Conservation (phyloP, 164 flowering plant species). For the Platanus orientalis region DNA sequence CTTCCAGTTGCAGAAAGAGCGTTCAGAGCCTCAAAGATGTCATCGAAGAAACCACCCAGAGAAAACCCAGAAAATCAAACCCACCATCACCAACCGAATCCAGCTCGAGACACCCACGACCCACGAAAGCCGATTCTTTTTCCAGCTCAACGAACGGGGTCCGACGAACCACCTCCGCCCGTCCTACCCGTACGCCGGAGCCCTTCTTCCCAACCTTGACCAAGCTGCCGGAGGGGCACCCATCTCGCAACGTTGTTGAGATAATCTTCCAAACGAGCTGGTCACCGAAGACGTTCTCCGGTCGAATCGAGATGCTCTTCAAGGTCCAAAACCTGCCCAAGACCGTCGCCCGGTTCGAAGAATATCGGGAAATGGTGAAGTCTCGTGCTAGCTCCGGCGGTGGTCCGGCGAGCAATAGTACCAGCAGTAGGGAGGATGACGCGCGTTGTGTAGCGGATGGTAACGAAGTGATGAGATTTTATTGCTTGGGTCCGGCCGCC, state of each 20-base stretch:
- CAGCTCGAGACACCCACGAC: constrained; percentile 8
- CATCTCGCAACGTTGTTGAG: constrained; percentile 91
- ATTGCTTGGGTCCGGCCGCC: constrained; percentile 61
- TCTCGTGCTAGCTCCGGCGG: constrained; percentile 35
- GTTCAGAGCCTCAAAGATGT: constrained; percentile 63
- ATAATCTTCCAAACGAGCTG: constrained; percentile 93
- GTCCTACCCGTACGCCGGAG: constrained; percentile 21
- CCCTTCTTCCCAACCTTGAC: constrained; percentile 56
- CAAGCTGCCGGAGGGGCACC: constrained; percentile 79
- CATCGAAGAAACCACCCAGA: constrained; percentile 34
- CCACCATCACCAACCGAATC: constrained; percentile 2
- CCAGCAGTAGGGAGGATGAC: constrained; percentile 36
- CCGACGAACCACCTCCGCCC: constrained; percentile 16
- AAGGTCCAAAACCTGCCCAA: constrained; percentile 64
- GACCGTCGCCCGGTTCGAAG: constrained; percentile 79
- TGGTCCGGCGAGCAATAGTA: constrained; percentile 8
- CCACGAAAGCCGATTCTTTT: constrained; percentile 16
- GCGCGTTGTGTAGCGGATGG: constrained; percentile 93
- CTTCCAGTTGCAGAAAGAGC: constrained; percentile 58
- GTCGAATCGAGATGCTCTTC: constrained; percentile 80
- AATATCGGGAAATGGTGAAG: constrained; percentile 72
- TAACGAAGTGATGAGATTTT: constrained; percentile 92
- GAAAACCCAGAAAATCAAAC: constrained; percentile 25
- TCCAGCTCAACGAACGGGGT: constrained; percentile 13
- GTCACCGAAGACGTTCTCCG: constrained; percentile 55